Base-by-base conservation (phyloP, 805 yeast species). In the Yarrowia yakushimensis region DNA sequence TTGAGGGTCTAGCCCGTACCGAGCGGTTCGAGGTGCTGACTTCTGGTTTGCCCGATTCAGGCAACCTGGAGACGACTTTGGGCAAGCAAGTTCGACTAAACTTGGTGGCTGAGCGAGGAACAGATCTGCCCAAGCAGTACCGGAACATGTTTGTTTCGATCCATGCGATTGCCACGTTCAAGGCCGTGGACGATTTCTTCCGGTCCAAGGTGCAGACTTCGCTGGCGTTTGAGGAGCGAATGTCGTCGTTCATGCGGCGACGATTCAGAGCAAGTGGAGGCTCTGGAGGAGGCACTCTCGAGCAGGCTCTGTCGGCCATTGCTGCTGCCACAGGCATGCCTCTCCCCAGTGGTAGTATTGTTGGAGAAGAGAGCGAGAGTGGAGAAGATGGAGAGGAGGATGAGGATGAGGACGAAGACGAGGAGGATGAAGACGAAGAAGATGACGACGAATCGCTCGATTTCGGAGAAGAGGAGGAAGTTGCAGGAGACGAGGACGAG, bases 21-120 rank as follows among this genome's bases (percentile, higher is more conserved):
- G 97, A 91, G 70, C 77, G 86, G 0, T 88, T 90, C 71, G 87
- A 84, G 41, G 82, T 90, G 17, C 71, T 81, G 1, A 77, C 82
- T 0, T 74, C 83, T 69, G 88, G 81, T 13, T 64, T 67, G 12
- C 59, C 65, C 25, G 67, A 64, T 25, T 31, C 48, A 46, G 18
- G 64, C 15, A 15, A 65, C 22, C 57, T 62, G 23, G 69, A 73
- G 5, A 66, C 70, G 13, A 61, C 65, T 0, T 79, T 91, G 80
- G 88, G 91, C 0, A 85, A 83, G 63, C 96, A 89, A 71, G 74
- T 90, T 42, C 84, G 83, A 62, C 65, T 90, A 15, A 82, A 79
- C 65, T 76, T 90, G 4, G 70, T 73, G 3, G 73, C 77, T n/a
- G 75, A 73, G 10, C 27, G 43, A 8, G 59, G 43, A 17, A 17